These are phyloP conservation scores for Xerocomellus amylosporus DNA, from an alignment of 768 basidiomycete species.

Conservation along the genomic window DNA sequence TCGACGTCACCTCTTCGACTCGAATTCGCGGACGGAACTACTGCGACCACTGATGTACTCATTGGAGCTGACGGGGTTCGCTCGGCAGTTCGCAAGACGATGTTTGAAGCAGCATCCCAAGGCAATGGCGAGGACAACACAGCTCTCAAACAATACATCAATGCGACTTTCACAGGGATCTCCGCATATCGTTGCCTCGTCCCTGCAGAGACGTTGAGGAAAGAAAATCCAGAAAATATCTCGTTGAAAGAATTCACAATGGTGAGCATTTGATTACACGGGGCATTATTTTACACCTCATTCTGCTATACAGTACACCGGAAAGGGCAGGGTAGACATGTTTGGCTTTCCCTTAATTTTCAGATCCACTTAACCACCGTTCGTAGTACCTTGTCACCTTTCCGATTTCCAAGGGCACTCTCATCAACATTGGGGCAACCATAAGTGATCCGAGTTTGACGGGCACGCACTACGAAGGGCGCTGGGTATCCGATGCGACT, in stretches of 20 bases:
- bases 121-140: background rate
- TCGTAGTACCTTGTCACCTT: conserved; percentile 40
- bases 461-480: conserved; percentile 32
- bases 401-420: conserved; percentile 36
- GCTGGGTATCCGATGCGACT: conserved; percentile 29
- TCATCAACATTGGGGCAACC: conserved; percentile 38
- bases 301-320: conserved; percentile 11
- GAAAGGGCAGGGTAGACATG: conserved; percentile 6
- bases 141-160: conserved; percentile 9
- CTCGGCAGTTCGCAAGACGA: conserved; percentile 24
- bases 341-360: background rate
- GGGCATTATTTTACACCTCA: conserved; percentile 1
- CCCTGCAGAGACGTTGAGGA: conserved; percentile 30
- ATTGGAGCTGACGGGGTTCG: conserved; percentile 48
- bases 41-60: conserved; percentile 38
- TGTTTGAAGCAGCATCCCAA: conserved; percentile 19
- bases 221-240: conserved; percentile 21
- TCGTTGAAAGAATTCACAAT: conserved; percentile 16
- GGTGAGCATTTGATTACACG: conserved; percentile 17
- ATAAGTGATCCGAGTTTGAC: conserved; percentile 27
- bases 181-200: conserved; percentile 39
- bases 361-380: background rate
- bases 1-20: conserved; percentile 19
- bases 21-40: conserved; percentile 13
- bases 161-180: conserved; percentile 43